Evolutionary conservation across 345 rosid genomes (phyloP), one percentile per base, ranked within the genome.

Genomic region (Moringa oleifera): DNA sequence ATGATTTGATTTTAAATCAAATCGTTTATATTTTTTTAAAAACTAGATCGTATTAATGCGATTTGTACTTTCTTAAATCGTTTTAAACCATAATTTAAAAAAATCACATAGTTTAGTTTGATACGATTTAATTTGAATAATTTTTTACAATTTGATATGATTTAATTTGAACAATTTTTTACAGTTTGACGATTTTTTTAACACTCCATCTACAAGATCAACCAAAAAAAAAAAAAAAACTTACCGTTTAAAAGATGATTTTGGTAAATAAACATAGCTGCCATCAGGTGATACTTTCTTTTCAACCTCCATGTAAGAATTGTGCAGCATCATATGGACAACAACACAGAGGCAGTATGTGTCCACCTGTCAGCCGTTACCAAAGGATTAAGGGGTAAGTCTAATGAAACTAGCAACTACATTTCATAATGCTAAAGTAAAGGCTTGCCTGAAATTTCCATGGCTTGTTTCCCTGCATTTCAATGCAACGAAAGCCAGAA

Each of bases 311-410:
- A 94, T 75, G 73, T 88, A 90, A 47, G 82, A 37, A 73, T 80
- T 80, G 70, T 90, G 92, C 67, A 90, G 84, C 97, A 94, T 86
- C 88, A 86, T 55, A 70, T 94, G 99, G 65, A 81, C 95, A 47
- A 74, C 58, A 64, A 70, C 97, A 71, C 99, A 94, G 1, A 94
- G 82, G 55, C 97, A 88, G 47, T 86, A 90, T 13, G 83, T 81
- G 74, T 94, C 99, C 53, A 73, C 97, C 99, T 94, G 79, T 45
- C 36, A 58, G 47, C 28, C 73, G 28, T 18, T 61, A 28, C 65
- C 51, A 70, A 64, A 57, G 59, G 36, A 20, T 41, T 61, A 21
- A 63, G 23, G 31, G 55, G 19, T 23, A 24, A 67, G 61, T 68
- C 49, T 10, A 23, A 21, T 41, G 25, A 65, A 53, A 41, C 31